Percentiles rank a stretch among this genome's conserved stretches.
phyloP scores from a whole-genome alignment of 805 yeast genomes.

The Ogataea populi-albae region DNA sequence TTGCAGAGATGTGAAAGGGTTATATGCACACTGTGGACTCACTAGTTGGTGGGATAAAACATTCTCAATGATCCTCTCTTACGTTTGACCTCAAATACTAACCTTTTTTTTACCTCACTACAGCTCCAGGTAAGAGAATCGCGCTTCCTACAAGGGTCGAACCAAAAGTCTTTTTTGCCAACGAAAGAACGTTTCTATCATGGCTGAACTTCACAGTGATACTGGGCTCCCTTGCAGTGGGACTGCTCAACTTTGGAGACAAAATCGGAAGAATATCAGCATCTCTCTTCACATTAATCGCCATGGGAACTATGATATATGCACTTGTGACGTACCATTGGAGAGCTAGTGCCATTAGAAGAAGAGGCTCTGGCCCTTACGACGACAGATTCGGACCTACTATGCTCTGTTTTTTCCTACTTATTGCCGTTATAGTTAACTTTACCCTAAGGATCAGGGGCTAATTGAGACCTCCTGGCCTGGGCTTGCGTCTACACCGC shows the following conservation, averaged over 20 bases:
- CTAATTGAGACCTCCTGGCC: too few relatives aligned
- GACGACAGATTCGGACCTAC: slow-evolving; percentile 99
- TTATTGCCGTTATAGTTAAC: slow-evolving; percentile 91
- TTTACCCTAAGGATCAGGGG: slow-evolving; percentile 78
- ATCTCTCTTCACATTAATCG: slow-evolving; percentile 88
- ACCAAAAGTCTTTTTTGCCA: slow-evolving; percentile 98
- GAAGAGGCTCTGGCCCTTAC: slow-evolving; percentile 98
- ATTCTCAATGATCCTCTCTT: too few relatives aligned
- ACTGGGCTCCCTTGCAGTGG: slow-evolving; percentile 94
- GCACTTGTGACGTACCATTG: slow-evolving; percentile 96
- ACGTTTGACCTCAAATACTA: slow-evolving; percentile 2
- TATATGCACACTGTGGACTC: too few relatives aligned
- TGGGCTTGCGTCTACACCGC: too few relatives aligned
- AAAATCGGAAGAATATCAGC: slow-evolving; percentile 89
- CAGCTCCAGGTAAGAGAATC: slow-evolving; percentile 70
- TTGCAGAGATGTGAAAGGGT: too few relatives aligned
- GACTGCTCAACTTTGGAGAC: slow-evolving; percentile 95
- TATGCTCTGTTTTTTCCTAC: slow-evolving; percentile 87
- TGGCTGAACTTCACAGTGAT: slow-evolving; percentile 99
- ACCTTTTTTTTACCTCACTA: too few relatives aligned
- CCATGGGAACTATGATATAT: slow-evolving; percentile 97
- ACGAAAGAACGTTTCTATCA: slow-evolving; percentile 95
- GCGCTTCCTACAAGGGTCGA: slow-evolving; percentile 98
- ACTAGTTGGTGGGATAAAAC: too few relatives aligned
- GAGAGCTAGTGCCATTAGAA: slow-evolving; percentile 98